These are phyloP conservation scores for Trichomonas tenax DNA, from an alignment of 208 protist species.

Conservation along the genomic window DNA sequence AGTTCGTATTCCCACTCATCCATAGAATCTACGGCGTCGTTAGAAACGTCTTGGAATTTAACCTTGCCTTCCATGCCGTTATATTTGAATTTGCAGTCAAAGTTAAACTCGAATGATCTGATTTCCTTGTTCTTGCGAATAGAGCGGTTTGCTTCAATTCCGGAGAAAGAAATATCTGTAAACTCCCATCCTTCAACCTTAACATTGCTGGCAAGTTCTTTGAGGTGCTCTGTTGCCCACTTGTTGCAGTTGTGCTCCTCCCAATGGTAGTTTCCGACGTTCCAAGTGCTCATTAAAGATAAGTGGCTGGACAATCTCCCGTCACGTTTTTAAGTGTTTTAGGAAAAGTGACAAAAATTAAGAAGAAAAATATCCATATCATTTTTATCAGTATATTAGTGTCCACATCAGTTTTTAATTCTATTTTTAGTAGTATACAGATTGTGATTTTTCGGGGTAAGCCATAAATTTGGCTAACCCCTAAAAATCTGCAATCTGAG, in stretches of 20 bases:
- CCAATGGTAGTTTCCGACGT: background rate
- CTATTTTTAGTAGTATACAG: too few relatives aligned
- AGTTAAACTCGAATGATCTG: background rate
- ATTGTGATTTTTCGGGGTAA: too few relatives aligned
- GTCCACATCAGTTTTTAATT: too few relatives aligned
- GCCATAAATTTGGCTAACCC: too few relatives aligned
- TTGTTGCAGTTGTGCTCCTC: background rate
- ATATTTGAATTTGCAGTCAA: background rate
- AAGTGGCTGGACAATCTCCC: background rate
- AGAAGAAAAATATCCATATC: too few relatives aligned
- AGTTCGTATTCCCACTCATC: background rate
- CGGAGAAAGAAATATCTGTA: background rate
- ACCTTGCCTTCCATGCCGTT: conserved; percentile 19
- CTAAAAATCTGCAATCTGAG: too few relatives aligned
- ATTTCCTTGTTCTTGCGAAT: background rate
- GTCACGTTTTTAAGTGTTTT: background rate
- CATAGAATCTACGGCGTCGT: background rate
- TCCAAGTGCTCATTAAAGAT: background rate
- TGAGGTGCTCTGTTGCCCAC: background rate
- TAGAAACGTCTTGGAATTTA: background rate
- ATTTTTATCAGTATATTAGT: too few relatives aligned
- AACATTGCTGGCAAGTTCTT: background rate
- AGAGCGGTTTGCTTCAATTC: background rate
- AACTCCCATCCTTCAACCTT: background rate
- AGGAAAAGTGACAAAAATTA: background rate